Conservation (phyloP, 495 filamentous ascomycete genomes). For the Melanomma pulvis-pyrius region DNA sequence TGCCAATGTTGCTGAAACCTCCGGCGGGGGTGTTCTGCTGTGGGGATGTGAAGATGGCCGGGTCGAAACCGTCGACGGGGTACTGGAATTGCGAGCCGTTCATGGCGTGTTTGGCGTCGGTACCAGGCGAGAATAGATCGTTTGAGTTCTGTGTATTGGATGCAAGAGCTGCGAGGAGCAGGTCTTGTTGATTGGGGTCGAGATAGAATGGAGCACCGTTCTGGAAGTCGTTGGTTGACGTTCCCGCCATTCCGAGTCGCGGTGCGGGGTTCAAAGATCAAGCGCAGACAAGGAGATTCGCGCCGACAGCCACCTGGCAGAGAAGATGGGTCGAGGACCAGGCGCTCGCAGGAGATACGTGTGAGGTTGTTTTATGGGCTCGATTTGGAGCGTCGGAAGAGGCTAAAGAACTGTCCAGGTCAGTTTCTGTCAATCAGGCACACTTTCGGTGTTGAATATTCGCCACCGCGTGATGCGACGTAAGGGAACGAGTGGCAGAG, state of each 20-base stretch:
- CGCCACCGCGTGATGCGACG: neutral
- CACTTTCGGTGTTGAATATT: neutral
- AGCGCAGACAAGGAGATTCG: neutral
- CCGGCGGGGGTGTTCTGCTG: conserved; percentile 51
- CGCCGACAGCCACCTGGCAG: neutral
- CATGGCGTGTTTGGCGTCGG: conserved; percentile 4
- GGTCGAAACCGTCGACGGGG: conserved; percentile 28
- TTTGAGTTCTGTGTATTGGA: conserved; percentile 62
- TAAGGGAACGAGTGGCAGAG: no score
- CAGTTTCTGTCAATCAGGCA: neutral
- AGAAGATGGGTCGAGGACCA: conserved; percentile 37
- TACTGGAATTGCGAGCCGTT: conserved; percentile 30
- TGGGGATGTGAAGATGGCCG: conserved; percentile 46
- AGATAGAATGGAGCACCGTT: conserved; percentile 57
- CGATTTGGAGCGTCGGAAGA: neutral
- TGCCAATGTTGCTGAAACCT: conserved; percentile 50
- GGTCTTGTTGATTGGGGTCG: conserved; percentile 82
- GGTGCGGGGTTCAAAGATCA: conserved; percentile 30
- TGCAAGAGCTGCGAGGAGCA: conserved; percentile 83
- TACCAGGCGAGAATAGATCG: conserved; percentile 12
- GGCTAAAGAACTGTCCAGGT: neutral
- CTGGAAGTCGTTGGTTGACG: conserved; percentile 35
- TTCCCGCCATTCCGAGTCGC: conserved; percentile 33
- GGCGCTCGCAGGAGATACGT: conserved; percentile 14
- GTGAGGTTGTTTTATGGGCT: neutral